Evolutionary conservation across 495 filamentous ascomycete species (phyloP).

Genomic region (Lasiosphaeris hirsuta): DNA sequence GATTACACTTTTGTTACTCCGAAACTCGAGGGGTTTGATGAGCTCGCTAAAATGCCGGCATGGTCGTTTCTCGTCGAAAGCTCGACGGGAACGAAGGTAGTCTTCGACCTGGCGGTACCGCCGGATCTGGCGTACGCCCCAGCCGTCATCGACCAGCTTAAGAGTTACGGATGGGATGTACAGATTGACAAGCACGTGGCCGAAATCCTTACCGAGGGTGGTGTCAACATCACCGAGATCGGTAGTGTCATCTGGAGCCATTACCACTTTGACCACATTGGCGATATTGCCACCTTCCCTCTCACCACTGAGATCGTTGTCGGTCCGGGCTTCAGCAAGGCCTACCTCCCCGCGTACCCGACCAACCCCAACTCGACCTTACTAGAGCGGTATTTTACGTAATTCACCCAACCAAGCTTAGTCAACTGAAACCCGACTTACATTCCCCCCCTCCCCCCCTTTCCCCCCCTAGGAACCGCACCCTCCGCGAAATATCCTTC

Average conservation of each 20-base stretch:
- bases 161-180: not conserved
- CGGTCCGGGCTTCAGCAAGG: constrained; percentile 2
- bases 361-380: constrained; percentile 7
- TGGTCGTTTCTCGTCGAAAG: constrained; percentile 11
- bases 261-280: constrained; percentile 12
- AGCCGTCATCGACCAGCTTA: not conserved
- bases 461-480: constrained; percentile 35
- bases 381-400: not conserved
- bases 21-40: constrained; percentile 2
- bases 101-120: constrained; percentile 9
- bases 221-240: not conserved
- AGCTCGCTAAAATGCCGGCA: not conserved
- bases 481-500: constrained; percentile 33
- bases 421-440: no score
- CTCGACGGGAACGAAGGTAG: not conserved
- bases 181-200: not conserved
- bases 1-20: not conserved
- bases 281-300: constrained; percentile 3
- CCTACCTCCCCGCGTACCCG: constrained; percentile 3
- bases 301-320: constrained; percentile 8
- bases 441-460: constrained; percentile 19
- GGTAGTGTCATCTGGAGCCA: constrained; percentile 9
- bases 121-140: not conserved
- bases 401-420: not conserved
- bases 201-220: constrained; percentile 1